Evolutionary conservation across 768 basidiomycete genomes (phyloP).

Genomic region (Trametes cubensis): DNA sequence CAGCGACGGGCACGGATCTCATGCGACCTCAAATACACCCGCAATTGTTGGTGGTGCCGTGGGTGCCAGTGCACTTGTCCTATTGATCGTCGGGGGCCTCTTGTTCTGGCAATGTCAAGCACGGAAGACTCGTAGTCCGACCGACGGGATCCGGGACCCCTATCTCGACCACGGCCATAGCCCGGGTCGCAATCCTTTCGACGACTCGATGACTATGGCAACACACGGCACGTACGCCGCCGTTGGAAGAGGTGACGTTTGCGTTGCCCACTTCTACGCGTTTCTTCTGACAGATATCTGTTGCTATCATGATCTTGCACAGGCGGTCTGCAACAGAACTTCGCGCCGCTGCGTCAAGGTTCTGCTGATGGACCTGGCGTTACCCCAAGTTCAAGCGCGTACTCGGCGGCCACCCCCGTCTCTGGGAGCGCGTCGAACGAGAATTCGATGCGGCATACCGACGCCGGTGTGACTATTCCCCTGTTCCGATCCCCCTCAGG

Average conservation of each 20-base stretch:
- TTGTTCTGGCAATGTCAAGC: neutral
- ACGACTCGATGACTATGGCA: too few relatives aligned
- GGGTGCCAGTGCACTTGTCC: neutral
- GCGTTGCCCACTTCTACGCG: too few relatives aligned
- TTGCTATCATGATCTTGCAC: too few relatives aligned
- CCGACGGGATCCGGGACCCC: neutral
- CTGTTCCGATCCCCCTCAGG: constrained; percentile 3
- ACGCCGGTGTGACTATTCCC: constrained; percentile 2
- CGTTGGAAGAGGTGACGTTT: too few relatives aligned
- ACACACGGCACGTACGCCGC: too few relatives aligned
- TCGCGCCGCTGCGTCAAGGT: too few relatives aligned
- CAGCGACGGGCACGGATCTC: neutral
- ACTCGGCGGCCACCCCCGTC: neutral
- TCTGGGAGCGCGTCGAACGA: neutral
- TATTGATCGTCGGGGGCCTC: neutral
- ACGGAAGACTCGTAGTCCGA: neutral
- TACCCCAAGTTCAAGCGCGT: neutral
- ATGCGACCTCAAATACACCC: neutral
- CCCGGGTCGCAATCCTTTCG: too few relatives aligned
- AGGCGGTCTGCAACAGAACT: too few relatives aligned
- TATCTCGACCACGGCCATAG: neutral
- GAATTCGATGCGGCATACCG: constrained; percentile 5
- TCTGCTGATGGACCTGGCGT: neutral
- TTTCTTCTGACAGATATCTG: too few relatives aligned
- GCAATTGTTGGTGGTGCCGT: constrained; percentile 11